phyloP scores from a whole-genome alignment of 2,329 filamentous ascomycete species.

The Lachnellula hyalina region DNA sequence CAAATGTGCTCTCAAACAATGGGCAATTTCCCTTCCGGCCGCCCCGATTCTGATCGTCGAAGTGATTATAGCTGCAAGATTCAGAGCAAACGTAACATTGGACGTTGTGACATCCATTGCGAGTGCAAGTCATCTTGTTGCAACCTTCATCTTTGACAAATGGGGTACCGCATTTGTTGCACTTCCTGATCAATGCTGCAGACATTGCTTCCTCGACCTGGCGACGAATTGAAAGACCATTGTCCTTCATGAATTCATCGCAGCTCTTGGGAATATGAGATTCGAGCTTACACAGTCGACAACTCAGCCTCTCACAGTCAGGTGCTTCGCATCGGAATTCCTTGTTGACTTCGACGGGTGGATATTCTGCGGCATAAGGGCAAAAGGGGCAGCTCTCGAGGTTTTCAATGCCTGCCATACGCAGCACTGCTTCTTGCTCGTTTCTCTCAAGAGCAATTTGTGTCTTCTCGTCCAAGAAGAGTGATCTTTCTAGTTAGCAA shows the following conservation, averaged over 20 bases:
- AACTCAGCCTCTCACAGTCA: conserved; percentile 59
- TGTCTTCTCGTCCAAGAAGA: conserved; percentile 48
- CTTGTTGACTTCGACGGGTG: conserved; percentile 59
- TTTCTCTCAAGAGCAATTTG: conserved; percentile 61
- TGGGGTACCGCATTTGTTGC: conserved; percentile 57
- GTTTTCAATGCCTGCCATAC: conserved; percentile 64
- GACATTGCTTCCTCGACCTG: conserved; percentile 81
- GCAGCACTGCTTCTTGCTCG: conserved; percentile 64
- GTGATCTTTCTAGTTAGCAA: conserved; percentile 18
- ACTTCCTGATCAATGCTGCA: conserved; percentile 68
- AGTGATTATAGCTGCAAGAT: conserved; percentile 63
- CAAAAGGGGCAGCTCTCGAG: conserved; percentile 78
- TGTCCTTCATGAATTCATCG: conserved; percentile 57
- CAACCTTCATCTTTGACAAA: conserved; percentile 78
- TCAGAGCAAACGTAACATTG: conserved; percentile 70
- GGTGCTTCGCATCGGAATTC: conserved; percentile 69
- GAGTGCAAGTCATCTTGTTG: conserved; percentile 75
- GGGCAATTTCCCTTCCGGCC: conserved; percentile 55
- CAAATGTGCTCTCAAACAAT: conserved; percentile 57
- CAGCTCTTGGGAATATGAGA: conserved; percentile 72
- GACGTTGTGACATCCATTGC: conserved; percentile 43
- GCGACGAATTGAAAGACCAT: conserved; percentile 56
- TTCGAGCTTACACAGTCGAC: conserved; percentile 60
- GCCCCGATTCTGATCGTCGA: conserved; percentile 48
- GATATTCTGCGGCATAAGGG: conserved; percentile 70